Evolutionary conservation across 371 early-diverging fungal genomes (phyloP).

Genomic region (Circinella umbellata): DNA sequence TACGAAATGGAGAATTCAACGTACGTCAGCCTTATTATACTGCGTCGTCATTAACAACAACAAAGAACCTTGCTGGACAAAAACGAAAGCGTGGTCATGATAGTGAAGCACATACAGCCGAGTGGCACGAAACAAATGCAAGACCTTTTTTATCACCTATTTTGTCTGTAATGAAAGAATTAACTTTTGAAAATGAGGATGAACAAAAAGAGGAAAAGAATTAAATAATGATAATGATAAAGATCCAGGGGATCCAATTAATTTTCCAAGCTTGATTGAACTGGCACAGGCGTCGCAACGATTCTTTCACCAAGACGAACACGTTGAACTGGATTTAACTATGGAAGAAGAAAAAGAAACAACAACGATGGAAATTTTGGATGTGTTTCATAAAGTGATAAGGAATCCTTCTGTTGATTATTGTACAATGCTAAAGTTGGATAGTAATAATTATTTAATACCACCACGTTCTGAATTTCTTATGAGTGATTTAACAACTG

Average conservation of each 20-base stretch:
- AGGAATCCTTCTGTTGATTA: slow-evolving; percentile 17
- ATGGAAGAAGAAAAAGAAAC: background rate
- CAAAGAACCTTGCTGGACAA: slow-evolving; percentile 13
- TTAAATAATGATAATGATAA: background rate
- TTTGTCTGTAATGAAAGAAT: slow-evolving; percentile 13
- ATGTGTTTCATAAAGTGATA: slow-evolving; percentile 35
- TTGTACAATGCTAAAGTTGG: slow-evolving; percentile 20
- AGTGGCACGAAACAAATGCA: slow-evolving; percentile 28
- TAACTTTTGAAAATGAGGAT: background rate
- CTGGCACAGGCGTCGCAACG: slow-evolving; percentile 31
- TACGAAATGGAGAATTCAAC: slow-evolving; percentile 38
- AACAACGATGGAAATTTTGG: slow-evolving; percentile 32
- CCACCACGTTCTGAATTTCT: slow-evolving; percentile 41
- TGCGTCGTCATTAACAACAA: background rate
- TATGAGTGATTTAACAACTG: slow-evolving; percentile 42
- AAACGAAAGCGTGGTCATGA: slow-evolving; percentile 26
- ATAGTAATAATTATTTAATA: slow-evolving; percentile 34
- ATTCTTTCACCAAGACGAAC: slow-evolving; percentile 17
- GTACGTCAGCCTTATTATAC: slow-evolving; percentile 41
- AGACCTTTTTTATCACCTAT: slow-evolving; percentile 21
- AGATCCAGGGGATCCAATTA: slow-evolving; percentile 21
- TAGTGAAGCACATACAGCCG: slow-evolving; percentile 33
- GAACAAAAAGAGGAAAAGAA: background rate
- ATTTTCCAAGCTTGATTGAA: slow-evolving; percentile 35
- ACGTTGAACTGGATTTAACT: background rate